Percentiles rank a stretch among this genome's conserved stretches.
These are phyloP conservation scores for Microcos paniculata DNA, from an alignment of 345 rosid genomes.

Conservation along the genomic window DNA sequence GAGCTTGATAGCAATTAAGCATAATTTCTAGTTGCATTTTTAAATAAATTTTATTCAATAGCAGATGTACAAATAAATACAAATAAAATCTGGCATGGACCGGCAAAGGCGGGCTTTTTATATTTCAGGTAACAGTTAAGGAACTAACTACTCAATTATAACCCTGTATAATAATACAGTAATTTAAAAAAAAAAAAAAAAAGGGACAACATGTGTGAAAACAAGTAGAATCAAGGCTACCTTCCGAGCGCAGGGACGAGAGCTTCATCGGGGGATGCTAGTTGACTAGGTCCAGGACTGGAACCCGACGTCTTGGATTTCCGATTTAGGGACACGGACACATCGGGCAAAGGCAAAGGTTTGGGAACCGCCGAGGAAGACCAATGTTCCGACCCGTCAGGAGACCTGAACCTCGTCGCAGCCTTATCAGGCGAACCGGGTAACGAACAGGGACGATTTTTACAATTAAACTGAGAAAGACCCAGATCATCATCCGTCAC, in stretches of 20 bases:
- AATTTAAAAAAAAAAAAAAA: background rate
- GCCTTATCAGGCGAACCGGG: slow-evolving; percentile 35
- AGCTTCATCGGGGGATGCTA: slow-evolving; percentile 27
- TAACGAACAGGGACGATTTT: slow-evolving; percentile 21
- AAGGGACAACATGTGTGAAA: background rate
- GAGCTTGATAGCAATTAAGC: too few relatives aligned
- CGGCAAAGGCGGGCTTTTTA: background rate
- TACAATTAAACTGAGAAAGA: background rate
- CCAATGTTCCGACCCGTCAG: slow-evolving; percentile 26
- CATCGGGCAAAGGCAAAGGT: slow-evolving; percentile 62
- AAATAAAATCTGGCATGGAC: background rate
- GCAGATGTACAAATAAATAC: too few relatives aligned
- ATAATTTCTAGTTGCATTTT: too few relatives aligned
- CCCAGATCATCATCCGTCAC: slow-evolving; percentile 45
- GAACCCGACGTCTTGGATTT: slow-evolving; percentile 20
- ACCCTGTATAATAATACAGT: background rate
- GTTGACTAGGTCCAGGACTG: slow-evolving; percentile 15
- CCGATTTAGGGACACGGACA: background rate
- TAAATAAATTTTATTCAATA: background rate
- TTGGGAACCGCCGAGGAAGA: slow-evolving; percentile 44
- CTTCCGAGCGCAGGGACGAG: slow-evolving; percentile 13
- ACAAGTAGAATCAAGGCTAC: slow-evolving; percentile 9
- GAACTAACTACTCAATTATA: background rate
- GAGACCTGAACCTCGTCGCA: slow-evolving; percentile 21
- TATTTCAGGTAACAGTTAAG: background rate